These are phyloP conservation scores for Macadamia tetraphylla DNA, from an alignment of 164 flowering plant species.

Conservation along the genomic window DNA sequence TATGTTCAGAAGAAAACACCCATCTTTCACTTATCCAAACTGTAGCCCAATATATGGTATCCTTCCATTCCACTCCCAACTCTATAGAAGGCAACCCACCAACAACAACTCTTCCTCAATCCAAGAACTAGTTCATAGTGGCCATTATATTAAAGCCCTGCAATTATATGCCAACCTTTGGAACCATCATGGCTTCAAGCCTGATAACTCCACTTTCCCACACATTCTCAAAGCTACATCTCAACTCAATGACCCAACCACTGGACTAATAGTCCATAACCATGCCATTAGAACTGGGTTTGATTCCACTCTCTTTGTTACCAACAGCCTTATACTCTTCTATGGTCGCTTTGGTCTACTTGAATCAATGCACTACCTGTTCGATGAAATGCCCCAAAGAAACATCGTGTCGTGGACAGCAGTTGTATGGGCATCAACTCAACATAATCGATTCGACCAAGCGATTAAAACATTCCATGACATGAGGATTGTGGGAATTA, in stretches of 20 bases:
- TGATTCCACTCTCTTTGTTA: conserved; percentile 6
- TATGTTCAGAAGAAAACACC: background rate
- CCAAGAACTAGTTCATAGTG: conserved; percentile 8
- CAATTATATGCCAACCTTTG: conserved; percentile 6
- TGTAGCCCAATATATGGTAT: background rate
- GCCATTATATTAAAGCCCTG: conserved; percentile 8
- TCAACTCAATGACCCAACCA: conserved; percentile 4
- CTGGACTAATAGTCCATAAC: conserved; percentile 6
- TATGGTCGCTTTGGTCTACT: conserved; percentile 3
- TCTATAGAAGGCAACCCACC: background rate
- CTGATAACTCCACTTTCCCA: conserved; percentile 15
- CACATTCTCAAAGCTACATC: conserved; percentile 15
- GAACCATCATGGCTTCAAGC: conserved; percentile 10
- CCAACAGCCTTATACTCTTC: conserved; percentile 13
- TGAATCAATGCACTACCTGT: conserved; percentile 2
- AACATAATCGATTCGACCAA: background rate
- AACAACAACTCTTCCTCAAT: background rate
- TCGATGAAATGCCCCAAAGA: conserved; percentile 10
- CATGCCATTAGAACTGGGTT: conserved; percentile 12
- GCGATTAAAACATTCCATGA: conserved; percentile 7
- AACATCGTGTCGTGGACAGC: conserved; percentile 17
- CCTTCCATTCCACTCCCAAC: conserved; percentile 7
- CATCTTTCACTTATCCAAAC: background rate
- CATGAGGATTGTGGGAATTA: conserved; percentile 2
- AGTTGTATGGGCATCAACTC: conserved; percentile 1